Evolutionary conservation across 2,329 filamentous ascomycete genomes (phyloP).

Genomic region (Proliferodiscus dingleyae): DNA sequence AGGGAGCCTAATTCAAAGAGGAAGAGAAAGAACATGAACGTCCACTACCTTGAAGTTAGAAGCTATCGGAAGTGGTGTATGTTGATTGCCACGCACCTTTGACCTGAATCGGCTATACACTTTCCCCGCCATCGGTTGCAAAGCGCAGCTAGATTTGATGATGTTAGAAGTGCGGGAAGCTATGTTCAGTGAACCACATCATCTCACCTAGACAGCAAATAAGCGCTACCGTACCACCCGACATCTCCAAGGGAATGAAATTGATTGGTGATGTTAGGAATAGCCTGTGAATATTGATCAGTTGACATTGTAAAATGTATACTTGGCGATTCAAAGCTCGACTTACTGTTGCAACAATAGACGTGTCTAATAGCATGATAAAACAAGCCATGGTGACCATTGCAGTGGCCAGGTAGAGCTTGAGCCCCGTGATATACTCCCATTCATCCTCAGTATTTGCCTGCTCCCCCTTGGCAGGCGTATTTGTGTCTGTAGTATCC

Average conservation of each 20-base stretch:
- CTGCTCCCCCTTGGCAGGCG: too few relatives aligned
- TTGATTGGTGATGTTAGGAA: conserved; percentile 45
- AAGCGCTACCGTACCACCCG: conserved; percentile 51
- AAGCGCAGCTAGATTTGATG: conserved; percentile 35
- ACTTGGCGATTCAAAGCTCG: background rate
- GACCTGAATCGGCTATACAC: conserved; percentile 41
- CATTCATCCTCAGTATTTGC: conserved; percentile 12
- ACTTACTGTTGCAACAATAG: conserved; percentile 46
- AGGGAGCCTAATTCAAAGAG: conserved; percentile 24
- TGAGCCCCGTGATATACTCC: conserved; percentile 20
- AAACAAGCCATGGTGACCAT: conserved; percentile 41
- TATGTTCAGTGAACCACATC: background rate
- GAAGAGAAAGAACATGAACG: conserved; percentile 15
- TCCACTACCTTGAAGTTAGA: background rate
- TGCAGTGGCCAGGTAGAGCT: conserved; percentile 25
- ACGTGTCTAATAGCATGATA: conserved; percentile 46
- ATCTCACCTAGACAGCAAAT: conserved; percentile 37
- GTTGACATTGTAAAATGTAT: background rate
- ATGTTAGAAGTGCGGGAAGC: conserved; percentile 7
- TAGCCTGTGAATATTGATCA: conserved; percentile 30
- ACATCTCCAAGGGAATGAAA: conserved; percentile 48
- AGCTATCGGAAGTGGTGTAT: too few relatives aligned
- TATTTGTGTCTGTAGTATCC: too few relatives aligned
- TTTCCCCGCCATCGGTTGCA: conserved; percentile 49
- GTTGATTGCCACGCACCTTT: conserved; percentile 23